Percentiles rank a stretch among this genome's conserved stretches.
These are phyloP conservation scores for Coffea canephora DNA, from an alignment of 257 asterid species.

Conservation along the genomic window DNA sequence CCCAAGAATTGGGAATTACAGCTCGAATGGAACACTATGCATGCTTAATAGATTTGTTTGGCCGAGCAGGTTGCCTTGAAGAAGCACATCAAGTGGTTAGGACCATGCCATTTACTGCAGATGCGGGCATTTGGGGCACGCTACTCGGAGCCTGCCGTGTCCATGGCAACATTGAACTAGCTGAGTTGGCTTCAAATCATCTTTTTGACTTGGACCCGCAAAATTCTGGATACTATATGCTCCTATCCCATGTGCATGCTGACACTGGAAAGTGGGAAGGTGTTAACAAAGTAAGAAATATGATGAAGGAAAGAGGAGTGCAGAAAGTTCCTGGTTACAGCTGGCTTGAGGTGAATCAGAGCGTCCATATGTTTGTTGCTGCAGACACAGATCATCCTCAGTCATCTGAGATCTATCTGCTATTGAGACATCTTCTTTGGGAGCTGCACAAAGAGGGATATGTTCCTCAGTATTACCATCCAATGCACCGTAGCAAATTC, in stretches of 20 bases:
- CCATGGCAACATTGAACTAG: conserved; percentile 73
- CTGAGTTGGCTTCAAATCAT: conserved; percentile 69
- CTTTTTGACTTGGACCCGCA: conserved; percentile 66
- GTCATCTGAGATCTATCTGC: conserved; percentile 47
- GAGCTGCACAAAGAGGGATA: conserved; percentile 67
- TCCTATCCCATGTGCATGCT: conserved; percentile 75
- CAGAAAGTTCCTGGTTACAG: conserved; percentile 76
- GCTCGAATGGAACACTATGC: conserved; percentile 80
- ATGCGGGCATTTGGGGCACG: conserved; percentile 91
- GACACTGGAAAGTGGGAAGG: conserved; percentile 66
- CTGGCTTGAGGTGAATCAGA: conserved; percentile 70
- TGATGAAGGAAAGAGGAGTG: conserved; percentile 79
- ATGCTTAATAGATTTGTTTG: conserved; percentile 72
- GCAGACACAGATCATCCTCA: conserved; percentile 68
- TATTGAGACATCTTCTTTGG: conserved; percentile 49
- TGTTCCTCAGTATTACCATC: conserved; percentile 22
- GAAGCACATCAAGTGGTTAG: conserved; percentile 52
- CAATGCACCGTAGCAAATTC: conserved; percentile 6
- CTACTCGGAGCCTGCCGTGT: conserved; percentile 75
- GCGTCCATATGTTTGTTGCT: conserved; percentile 67
- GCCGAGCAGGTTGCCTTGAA: conserved; percentile 64
- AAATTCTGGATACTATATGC: conserved; percentile 80
- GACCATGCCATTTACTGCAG: conserved; percentile 72
- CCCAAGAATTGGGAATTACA: conserved; percentile 41
- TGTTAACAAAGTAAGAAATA: conserved; percentile 51